Evolutionary conservation across 257 asterid species (phyloP).

Genomic region (Ehretia macrophylla): DNA sequence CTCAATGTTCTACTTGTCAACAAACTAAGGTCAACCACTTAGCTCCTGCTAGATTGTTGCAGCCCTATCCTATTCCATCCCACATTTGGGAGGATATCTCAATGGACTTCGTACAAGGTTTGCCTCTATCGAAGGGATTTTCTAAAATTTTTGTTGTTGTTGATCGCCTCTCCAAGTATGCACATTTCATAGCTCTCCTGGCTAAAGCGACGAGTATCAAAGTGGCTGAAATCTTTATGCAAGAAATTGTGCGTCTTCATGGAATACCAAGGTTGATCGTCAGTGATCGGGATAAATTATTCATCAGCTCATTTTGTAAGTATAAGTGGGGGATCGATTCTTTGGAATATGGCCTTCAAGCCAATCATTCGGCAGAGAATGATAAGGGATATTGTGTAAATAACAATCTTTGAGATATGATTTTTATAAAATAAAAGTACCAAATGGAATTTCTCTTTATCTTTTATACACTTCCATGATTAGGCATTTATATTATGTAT

Average conservation of each 20-base stretch:
- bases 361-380: no score
- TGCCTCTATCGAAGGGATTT: neutral
- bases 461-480: no score
- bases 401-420: no score
- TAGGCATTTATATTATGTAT: no score
- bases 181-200: neutral
- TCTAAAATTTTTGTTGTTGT: neutral
- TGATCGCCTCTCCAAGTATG: neutral
- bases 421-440: no score
- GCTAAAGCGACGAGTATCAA: neutral
- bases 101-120: neutral
- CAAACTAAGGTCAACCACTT: neutral
- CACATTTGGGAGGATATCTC: neutral
- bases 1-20: neutral
- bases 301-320: neutral
- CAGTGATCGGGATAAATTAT: neutral
- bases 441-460: no score
- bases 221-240: neutral
- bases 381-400: no score
- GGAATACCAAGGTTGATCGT: conserved; percentile 1
- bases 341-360: no score
- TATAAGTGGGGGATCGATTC: no score
- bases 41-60: neutral
- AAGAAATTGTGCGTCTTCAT: neutral
- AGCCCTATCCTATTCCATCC: neutral